Conservation (phyloP, 2,329 filamentous ascomycete species). For the Sporothrix schenckii region DNA sequence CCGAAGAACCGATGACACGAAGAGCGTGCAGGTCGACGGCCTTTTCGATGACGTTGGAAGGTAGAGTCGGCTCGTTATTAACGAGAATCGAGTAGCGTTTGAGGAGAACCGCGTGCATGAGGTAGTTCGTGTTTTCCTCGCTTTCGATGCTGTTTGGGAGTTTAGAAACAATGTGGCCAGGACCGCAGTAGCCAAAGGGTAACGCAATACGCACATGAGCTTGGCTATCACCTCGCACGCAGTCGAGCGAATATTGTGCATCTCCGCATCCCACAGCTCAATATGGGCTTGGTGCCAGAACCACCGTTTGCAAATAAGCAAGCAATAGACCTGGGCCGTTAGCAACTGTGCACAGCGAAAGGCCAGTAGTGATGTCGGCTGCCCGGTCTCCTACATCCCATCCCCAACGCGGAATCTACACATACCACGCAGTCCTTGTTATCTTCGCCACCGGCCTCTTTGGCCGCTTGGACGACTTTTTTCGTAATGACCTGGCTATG, state of each 20-base stretch:
- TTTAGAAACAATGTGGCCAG: not conserved
- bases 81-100: constrained; percentile 84
- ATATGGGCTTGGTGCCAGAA: constrained; percentile 76
- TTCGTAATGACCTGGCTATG: constrained; percentile 85
- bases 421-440: constrained; percentile 71
- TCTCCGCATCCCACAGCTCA: constrained; percentile 90
- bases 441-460: constrained; percentile 75
- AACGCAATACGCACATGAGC: constrained; percentile 51
- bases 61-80: constrained; percentile 69
- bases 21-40: constrained; percentile 92
- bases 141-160: constrained; percentile 68
- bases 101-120: constrained; percentile 79
- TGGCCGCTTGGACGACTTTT: constrained; percentile 77
- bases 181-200: not conserved
- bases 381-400: not conserved
- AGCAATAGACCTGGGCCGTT: constrained; percentile 62
- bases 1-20: constrained; percentile 83
- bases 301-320: constrained; percentile 72
- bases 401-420: not conserved
- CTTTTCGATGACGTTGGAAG: constrained; percentile 88
- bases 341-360: not conserved
- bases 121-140: constrained; percentile 76
- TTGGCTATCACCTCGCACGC: constrained; percentile 95
- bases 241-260: constrained; percentile 75
- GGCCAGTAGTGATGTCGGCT: not conserved